Evolutionary conservation across 164 flowering plant genomes (phyloP).

Genomic region (Protea cynaroides): DNA sequence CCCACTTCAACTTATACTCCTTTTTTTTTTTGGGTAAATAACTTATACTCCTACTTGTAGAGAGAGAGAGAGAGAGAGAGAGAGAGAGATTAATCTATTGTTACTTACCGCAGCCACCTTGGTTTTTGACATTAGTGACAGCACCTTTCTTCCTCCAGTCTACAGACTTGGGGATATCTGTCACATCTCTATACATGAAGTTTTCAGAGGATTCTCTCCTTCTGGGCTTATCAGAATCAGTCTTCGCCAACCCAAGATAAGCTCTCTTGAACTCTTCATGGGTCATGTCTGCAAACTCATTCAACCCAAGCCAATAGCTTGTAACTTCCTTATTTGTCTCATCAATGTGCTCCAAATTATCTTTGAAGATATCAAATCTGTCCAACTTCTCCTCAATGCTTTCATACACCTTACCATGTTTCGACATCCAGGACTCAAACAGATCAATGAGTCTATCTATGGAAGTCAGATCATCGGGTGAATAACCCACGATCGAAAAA

Average conservation of each 20-base stretch:
- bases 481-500: slow-evolving; percentile 67
- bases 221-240: slow-evolving; percentile 11
- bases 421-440: slow-evolving; percentile 64
- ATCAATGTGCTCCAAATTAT: slow-evolving; percentile 68
- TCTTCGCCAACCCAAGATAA: slow-evolving; percentile 55
- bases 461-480: slow-evolving; percentile 45
- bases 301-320: slow-evolving; percentile 79
- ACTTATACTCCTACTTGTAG: no score
- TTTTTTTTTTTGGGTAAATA: no score
- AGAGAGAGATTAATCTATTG: background rate
- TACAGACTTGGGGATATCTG: slow-evolving; percentile 60
- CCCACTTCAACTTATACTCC: no score
- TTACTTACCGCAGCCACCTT: slow-evolving; percentile 70
- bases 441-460: slow-evolving; percentile 51
- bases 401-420: slow-evolving; percentile 47
- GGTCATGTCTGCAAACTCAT: slow-evolving; percentile 70
- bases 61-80: background rate
- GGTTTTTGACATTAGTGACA: slow-evolving; percentile 70
- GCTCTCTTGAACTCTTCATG: slow-evolving; percentile 65
- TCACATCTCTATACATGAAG: slow-evolving; percentile 35
- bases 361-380: slow-evolving; percentile 70
- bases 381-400: slow-evolving; percentile 61
- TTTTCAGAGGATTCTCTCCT: slow-evolving; percentile 23
- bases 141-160: slow-evolving; percentile 94
- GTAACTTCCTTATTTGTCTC: slow-evolving; percentile 50